Base-by-base conservation (phyloP, 2,329 filamentous ascomycete genomes). In the Myriosclerotinia curreyana region DNA sequence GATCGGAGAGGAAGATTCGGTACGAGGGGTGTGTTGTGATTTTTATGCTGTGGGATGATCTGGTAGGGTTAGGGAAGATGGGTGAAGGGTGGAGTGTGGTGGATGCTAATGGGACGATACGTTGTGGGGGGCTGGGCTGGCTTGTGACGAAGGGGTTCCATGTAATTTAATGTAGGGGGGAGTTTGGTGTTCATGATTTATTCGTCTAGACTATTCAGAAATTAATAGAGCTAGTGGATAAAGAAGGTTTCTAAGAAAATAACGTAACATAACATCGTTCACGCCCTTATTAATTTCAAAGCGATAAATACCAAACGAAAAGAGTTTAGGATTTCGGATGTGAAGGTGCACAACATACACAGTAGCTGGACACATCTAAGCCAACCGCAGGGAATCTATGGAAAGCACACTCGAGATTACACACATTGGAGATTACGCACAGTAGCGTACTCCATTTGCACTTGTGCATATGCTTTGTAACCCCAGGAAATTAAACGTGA, bases 401-500 rank as follows among this genome's bases (percentile, higher is more conserved):
- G 20, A 40, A 55, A 38, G 11, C 22, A 34, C 25, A 46, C 28
- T 14, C 34, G 40, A 34, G 28, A 46, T 44, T 46, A 36, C 14
- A 48, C 14, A 34, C 25, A 46, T 22, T 14, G 34, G 40, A 34
- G 28, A 46, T 44, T 46, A 36, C 14, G 36, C 14, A 34, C 55
- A 48, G 42, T 48, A 34, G 55, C 42, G n/a, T 58, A 36, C 31
- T 48, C n/a, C 36, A 58, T 15, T n/a, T 48, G 42, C 28, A 54
- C 36, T 53, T 25, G 22, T 17, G 51, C 20, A 46, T 46, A 56
- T 56, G 60, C 60, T 46, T 15, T 55, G 60, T 56, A 49, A 62
- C 51, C n/a, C 15, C 40, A 63, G 44, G 53, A 59, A 42, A 63
- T 59, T 59, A 51, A 59, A 63, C 61, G 36, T 63, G 61, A 63